A percentile compares a stretch with the other conserved stretches of the same genome.
phyloP scores from a whole-genome alignment of 1,284 basidiomycete genomes.

The Thelephora terrestris region DNA sequence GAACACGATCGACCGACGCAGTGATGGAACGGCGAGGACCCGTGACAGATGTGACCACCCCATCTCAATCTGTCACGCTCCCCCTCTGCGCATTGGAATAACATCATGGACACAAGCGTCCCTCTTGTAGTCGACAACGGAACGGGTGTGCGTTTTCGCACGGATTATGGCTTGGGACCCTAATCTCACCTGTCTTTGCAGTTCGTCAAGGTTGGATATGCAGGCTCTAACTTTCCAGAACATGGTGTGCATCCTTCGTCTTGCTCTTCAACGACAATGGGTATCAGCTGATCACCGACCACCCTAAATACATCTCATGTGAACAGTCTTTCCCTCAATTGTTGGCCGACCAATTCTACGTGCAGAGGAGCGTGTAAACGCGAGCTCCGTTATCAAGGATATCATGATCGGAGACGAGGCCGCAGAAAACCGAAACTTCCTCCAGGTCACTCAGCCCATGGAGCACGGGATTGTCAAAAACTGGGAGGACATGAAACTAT shows the following conservation, averaged over 20 bases:
- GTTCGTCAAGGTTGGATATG: slow-evolving; percentile 99
- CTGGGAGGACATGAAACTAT: slow-evolving; percentile 97
- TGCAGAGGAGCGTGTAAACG: slow-evolving; percentile 88
- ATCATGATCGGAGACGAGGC: slow-evolving; percentile 98
- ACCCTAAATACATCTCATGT: neutral
- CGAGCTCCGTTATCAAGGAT: slow-evolving; percentile 75
- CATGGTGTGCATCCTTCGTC: slow-evolving; percentile 51
- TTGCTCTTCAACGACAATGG: neutral
- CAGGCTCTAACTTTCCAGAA: slow-evolving; percentile 97
- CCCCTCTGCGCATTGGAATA: too few relatives aligned
- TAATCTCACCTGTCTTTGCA: slow-evolving; percentile 24
- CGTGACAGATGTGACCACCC: neutral
- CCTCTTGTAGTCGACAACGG: slow-evolving; percentile 97
- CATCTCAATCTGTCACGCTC: slow-evolving; percentile 3
- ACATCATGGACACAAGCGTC: slow-evolving; percentile 47
- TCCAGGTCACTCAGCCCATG: slow-evolving; percentile 97
- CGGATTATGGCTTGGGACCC: slow-evolving; percentile 3
- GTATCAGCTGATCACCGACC: neutral
- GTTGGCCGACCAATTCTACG: slow-evolving; percentile 95
- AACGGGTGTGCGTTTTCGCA: slow-evolving; percentile 70
- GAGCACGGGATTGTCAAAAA: slow-evolving; percentile 98
- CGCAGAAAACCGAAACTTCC: slow-evolving; percentile 86
- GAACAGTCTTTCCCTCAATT: slow-evolving; percentile 87
- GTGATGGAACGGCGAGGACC: slow-evolving; percentile 2
- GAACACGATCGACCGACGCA: neutral